Evolutionary conservation across 2,329 filamentous ascomycete species (phyloP).

Genomic region (Trichoderma arundinaceum): DNA sequence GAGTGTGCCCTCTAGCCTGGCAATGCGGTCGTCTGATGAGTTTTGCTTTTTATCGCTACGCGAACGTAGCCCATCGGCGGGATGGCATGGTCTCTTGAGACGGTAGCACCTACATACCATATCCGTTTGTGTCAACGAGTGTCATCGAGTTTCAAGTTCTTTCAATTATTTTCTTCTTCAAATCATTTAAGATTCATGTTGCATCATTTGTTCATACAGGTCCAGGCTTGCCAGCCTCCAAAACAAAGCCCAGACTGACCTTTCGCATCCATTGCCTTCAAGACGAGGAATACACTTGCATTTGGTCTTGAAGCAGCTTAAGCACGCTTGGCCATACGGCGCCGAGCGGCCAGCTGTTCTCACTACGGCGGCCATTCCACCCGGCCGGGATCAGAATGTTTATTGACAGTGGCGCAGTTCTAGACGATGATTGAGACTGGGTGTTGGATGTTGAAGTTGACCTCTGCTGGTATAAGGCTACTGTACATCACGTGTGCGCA

Average conservation of each 20-base stretch:
- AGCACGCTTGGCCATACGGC: conserved; percentile 7
- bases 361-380: not conserved
- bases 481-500: no score
- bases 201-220: no score
- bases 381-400: not conserved
- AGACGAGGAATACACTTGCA: conserved; percentile 10
- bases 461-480: no score
- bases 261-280: conserved; percentile 9
- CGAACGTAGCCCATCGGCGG: not conserved
- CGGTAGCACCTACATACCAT: not conserved
- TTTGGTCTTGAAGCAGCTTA: conserved; percentile 8
- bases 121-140: not conserved
- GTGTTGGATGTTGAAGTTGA: not conserved
- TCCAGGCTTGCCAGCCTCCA: not conserved
- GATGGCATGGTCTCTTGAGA: conserved; percentile 3
- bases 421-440: not conserved
- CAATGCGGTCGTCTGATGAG: not conserved
- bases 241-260: not conserved
- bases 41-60: conserved; percentile 7
- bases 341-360: conserved; percentile 3
- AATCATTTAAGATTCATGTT: no score
- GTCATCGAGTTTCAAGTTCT: not conserved
- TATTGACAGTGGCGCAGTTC: not conserved
- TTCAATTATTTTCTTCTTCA: no score
- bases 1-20: not conserved